Base-by-base conservation (phyloP, 2,329 filamentous ascomycete genomes). In the Fusarium haematococcum region DNA sequence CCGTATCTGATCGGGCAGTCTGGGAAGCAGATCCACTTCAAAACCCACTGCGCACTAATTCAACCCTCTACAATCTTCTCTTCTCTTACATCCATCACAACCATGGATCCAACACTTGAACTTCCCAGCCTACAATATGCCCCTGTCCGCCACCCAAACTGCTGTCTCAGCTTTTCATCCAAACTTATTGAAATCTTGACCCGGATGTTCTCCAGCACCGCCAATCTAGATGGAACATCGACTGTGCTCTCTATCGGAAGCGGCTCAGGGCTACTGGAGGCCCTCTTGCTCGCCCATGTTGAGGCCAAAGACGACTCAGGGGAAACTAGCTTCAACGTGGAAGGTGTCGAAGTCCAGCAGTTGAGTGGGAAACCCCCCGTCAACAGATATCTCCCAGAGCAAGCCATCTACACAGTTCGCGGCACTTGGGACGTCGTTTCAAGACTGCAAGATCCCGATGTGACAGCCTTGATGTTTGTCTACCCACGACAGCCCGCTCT, bases 401-500 rank as follows among this genome's bases (percentile, higher is more conserved):
- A 74, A 39, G 69, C 73, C 48, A 73, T 69, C 43, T 74, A 71
- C 66, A 79, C 75, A 5, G 82, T 83, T 4, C 74, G 74, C 0
- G 81, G 81, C 5, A 82, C 81, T 3, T 82, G 80, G 80, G 75
- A 79, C 0, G 35, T 83, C 1, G 75, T 76, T 1, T 69, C 73
- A 14, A 75, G 79, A 18, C 72, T 82, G 5, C 66, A 39, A 8
- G 77, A 79, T 30, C 58, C 75, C 0, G 71, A 73, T 54, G 69
- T 78, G 10, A 59, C 60, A 11, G 77, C 62, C 3, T 65, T 83
- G 48, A 63, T 83, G 67, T 83, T 83, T 67, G 77, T 80, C 10
- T 83, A 83, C 33, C 82, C 82, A 14, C 81, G 82, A 2, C 79
- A 81, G 30, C 77, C 78, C 2, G 58, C 54, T 2, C 35, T 83